These are phyloP conservation scores for Botrytis sinoallii DNA, from an alignment of 2,329 filamentous ascomycete species.

Conservation along the genomic window DNA sequence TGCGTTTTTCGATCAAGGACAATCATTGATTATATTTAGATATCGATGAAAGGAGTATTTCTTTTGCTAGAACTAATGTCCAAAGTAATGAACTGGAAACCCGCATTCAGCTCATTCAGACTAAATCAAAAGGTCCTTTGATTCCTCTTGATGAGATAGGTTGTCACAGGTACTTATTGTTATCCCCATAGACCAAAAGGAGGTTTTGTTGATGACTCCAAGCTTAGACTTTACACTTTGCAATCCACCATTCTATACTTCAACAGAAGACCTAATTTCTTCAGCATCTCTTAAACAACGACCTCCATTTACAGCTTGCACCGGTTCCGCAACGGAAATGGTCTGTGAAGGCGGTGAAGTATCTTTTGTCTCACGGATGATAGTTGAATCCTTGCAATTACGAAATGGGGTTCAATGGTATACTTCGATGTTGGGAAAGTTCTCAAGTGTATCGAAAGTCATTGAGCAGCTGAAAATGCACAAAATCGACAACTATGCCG, in stretches of 20 bases:
- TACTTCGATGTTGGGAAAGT: slow-evolving; percentile 84
- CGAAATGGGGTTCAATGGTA: slow-evolving; percentile 75
- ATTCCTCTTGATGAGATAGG: slow-evolving; percentile 55
- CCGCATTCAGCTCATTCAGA: slow-evolving; percentile 62
- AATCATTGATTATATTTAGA: slow-evolving; percentile 48
- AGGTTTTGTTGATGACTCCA: slow-evolving; percentile 16
- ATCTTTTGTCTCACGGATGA: slow-evolving; percentile 67
- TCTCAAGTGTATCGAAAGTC: slow-evolving; percentile 61
- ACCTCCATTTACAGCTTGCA: slow-evolving; percentile 69
- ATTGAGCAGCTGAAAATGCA: slow-evolving; percentile 58
- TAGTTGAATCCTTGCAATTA: slow-evolving; percentile 64
- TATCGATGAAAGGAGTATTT: slow-evolving; percentile 68
- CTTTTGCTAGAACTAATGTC: slow-evolving; percentile 66
- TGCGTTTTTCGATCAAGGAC: slow-evolving; percentile 26
- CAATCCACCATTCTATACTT: slow-evolving; percentile 93
- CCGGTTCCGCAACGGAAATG: slow-evolving; percentile 82
- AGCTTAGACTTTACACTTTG: slow-evolving; percentile 83
- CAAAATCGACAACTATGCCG: slow-evolving; percentile 72
- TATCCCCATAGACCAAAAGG: not conserved
- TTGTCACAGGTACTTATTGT: slow-evolving; percentile 35
- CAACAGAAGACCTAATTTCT: slow-evolving; percentile 61
- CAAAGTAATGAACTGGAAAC: slow-evolving; percentile 59
- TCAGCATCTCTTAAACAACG: slow-evolving; percentile 64
- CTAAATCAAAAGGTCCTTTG: slow-evolving; percentile 50
- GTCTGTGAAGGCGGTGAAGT: slow-evolving; percentile 75